Conservation (phyloP, 441 rosid species). For the Adansonia rubrostipa region DNA sequence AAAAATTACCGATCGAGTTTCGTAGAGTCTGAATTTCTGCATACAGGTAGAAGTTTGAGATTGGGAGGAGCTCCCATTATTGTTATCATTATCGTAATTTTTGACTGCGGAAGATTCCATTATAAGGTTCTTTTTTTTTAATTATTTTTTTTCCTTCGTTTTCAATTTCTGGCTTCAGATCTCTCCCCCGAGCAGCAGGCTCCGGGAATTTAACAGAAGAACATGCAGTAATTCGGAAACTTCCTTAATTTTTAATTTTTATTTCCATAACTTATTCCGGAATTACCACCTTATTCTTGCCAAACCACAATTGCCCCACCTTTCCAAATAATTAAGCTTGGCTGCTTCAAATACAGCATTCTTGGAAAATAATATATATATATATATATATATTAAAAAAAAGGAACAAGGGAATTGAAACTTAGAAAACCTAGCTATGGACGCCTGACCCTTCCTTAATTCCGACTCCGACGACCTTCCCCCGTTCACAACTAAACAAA, state of each 20-base stretch:
- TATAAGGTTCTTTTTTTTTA: conserved; percentile 12
- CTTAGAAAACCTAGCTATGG: not conserved
- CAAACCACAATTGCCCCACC: conserved; percentile 32
- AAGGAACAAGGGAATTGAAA: conserved; percentile 1
- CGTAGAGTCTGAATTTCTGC: conserved; percentile 77
- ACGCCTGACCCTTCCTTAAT: conserved; percentile 1
- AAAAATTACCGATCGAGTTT: conserved; percentile 68
- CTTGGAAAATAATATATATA: not conserved
- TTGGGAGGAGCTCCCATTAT: conserved; percentile 43
- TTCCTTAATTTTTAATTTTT: not conserved
- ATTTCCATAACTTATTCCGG: not conserved
- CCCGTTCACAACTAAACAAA: not conserved
- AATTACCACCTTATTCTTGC: conserved; percentile 18
- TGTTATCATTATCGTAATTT: conserved; percentile 23
- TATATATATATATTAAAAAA: not conserved
- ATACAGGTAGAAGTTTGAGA: conserved; percentile 40
- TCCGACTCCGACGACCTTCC: not conserved
- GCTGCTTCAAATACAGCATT: conserved; percentile 81
- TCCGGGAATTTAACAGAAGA: conserved; percentile 57
- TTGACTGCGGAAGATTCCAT: conserved; percentile 49
- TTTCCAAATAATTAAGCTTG: conserved; percentile 52
- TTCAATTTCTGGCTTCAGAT: conserved; percentile 35
- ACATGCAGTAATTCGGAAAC: conserved; percentile 52
- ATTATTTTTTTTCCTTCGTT: not conserved
- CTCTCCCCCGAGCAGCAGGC: conserved; percentile 84